A percentile compares a stretch with the other conserved stretches of the same genome.
Evolutionary conservation across 331 rosid species (phyloP).

Genomic region (Malus hybrid): DNA sequence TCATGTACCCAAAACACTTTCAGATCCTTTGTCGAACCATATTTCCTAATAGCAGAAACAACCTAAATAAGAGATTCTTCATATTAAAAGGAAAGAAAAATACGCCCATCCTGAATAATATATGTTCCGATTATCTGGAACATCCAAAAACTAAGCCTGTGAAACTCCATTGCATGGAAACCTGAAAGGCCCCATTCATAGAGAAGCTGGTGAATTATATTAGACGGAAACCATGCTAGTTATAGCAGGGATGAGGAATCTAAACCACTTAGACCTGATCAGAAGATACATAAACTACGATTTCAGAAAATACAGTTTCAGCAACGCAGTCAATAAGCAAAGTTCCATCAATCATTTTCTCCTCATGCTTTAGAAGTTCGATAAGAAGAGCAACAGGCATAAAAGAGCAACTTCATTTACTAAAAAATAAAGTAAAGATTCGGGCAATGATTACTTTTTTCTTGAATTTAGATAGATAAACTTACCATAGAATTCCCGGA

Average conservation of each 20-base stretch:
- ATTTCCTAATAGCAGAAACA: neutral
- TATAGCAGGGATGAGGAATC: neutral
- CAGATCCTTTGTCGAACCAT: neutral
- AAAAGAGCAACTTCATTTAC: neutral
- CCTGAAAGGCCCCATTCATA: neutral
- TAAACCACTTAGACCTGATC: neutral
- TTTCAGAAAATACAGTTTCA: neutral
- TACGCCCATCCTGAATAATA: neutral
- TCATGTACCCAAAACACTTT: neutral
- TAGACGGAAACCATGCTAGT: neutral
- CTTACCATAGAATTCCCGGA: slow-evolving; percentile 22
- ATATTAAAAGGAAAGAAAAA: neutral
- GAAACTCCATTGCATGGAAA: neutral
- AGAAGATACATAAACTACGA: neutral
- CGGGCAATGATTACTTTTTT: neutral
- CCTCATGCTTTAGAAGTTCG: neutral
- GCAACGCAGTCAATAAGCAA: neutral
- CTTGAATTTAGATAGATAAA: slow-evolving; percentile 5
- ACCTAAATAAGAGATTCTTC: neutral
- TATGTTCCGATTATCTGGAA: neutral
- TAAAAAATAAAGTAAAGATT: neutral
- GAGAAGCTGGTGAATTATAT: neutral
- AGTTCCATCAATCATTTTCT: neutral
- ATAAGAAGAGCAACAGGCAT: neutral
- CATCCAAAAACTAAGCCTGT: neutral